Evolutionary conservation across 2,329 filamentous ascomycete genomes (phyloP).

Genomic region (Thielaviopsis populi): DNA sequence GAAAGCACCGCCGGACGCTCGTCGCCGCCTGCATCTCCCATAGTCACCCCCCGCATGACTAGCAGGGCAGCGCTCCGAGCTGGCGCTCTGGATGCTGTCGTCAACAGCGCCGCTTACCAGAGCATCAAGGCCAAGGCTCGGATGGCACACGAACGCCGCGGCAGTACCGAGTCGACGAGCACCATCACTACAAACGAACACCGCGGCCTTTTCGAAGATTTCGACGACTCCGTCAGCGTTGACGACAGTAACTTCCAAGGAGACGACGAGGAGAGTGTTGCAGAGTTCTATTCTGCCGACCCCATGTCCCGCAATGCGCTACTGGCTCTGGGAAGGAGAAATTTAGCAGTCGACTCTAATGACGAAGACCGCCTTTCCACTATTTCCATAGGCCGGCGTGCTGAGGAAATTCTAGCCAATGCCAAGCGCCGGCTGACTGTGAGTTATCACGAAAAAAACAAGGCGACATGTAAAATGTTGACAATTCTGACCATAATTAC

Average conservation of each 20-base stretch:
- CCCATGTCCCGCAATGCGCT: constrained; percentile 22
- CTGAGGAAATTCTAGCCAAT: constrained; percentile 82
- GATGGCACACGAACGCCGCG: constrained; percentile 33
- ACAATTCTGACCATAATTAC: not conserved
- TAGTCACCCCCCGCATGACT: constrained; percentile 20
- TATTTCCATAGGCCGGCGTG: constrained; percentile 61
- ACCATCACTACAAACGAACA: constrained; percentile 41
- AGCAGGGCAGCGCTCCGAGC: constrained; percentile 20
- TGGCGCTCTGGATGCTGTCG: not conserved
- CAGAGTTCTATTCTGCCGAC: constrained; percentile 39
- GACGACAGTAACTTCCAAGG: constrained; percentile 52
- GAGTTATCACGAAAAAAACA: constrained; percentile 27
- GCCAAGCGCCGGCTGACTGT: constrained; percentile 81
- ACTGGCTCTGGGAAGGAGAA: constrained; percentile 21
- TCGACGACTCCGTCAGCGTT: constrained; percentile 46
- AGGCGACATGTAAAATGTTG: constrained; percentile 16
- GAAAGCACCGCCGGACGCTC: constrained; percentile 34
- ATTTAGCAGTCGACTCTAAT: constrained; percentile 20
- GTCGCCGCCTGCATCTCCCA: constrained; percentile 26
- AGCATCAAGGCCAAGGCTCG: constrained; percentile 24
- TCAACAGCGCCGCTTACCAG: constrained; percentile 29
- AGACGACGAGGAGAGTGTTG: constrained; percentile 52
- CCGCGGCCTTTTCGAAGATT: constrained; percentile 39
- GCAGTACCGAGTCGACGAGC: constrained; percentile 45
- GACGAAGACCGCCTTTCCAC: constrained; percentile 53